Evolutionary conservation across 2,329 filamentous ascomycete genomes (phyloP), one percentile per base, ranked within the genome.

Genomic region (Fusarium nanum): DNA sequence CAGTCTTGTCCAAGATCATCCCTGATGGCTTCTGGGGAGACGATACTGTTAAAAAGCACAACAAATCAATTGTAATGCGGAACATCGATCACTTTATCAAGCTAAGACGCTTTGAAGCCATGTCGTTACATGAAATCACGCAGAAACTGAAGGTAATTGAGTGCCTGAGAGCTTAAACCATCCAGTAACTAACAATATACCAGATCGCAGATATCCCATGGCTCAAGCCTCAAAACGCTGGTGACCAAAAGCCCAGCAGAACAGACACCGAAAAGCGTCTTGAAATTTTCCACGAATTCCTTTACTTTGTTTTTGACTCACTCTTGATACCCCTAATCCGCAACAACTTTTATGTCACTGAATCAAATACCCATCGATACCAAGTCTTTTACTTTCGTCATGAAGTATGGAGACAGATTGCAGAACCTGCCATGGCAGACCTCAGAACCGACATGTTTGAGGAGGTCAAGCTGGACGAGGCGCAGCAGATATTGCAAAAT

Each of bases 231-330:
- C 86, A 86, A 2, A 79, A 79, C 14, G 76, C 85, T 2, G 73
- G 77, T 16, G 78, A 77, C 4, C 75, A 78, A 12, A 94, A 91
- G 57, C 83, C 92, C 52, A 92, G 92, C 64, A 83, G 85, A 63
- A 90, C 91, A 1, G 95, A 98, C 76, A 83, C 87, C 30, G 81
- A 82, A 9, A 98, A 98, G 79, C 90, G 94, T 13, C 83, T 82
- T 27, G 92, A 98, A 75, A 85, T 98, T 0, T 88, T 98, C 50
- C 81, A 89, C 56, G 96, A 99, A 78, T 90, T 98, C 61, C 75
- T 98, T 9, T 98, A 98, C 81, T 99, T 94, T 77, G 71, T 97
- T 6, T 96, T 99, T 75, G 96, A 99, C 79, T 98, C 94, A 0
- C 85, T 98, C 23, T 77, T 99, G 59, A 92, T 98, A 73, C 95